Evolutionary conservation across 2,329 filamentous ascomycete species (phyloP), one percentile per base, ranked within the genome.

Genomic region (Ophidiomyces ophidiicola): DNA sequence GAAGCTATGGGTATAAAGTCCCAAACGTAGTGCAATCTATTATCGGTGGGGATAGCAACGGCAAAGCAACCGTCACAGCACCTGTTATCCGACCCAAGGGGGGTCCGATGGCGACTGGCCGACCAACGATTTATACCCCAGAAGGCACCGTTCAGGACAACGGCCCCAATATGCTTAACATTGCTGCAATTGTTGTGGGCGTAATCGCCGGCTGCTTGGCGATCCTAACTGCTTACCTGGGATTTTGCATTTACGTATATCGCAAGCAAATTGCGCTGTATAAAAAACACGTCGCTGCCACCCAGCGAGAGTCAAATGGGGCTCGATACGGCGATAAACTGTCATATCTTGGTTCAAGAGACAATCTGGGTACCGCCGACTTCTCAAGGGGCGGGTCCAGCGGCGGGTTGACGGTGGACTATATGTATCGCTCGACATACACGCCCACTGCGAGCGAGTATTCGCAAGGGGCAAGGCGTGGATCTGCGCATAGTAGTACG

Each of bases 161-260:
- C 20, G 53, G 57, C 0, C 49, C 43, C 28, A 41, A 44, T 19
- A 63, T 63, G 2, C 57, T 64, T 7, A 71, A 71, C 43, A 53
- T 73, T 36, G 72, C 62, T 35, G 71, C 72, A 39, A 75, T 76
- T 36, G 61, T 72, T 7, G 71, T 70, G 0, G 71, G 70, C 11
- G 65, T 78, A 14, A 63, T 85, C 21, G 80, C 81, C 0, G 79
- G 76, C n/a, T 52, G 78, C 3, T 67, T 81, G 3, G 73, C 74
- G 33, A 49, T 80, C 39, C 69, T 76, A 43, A 77, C 82, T 34
- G 71, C 76, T 24, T 84, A 84, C 59, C 74, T 84, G 18, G 80
- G 79, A 43, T 84, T 84, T 65, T 80, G 75, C 51, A 81, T 84
- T 41, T 84, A 77, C 73, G 63, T 86, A 5, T 85, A 85, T 63